phyloP scores from a whole-genome alignment of 106 monocot genomes.

The Dendrobium catenatum region DNA sequence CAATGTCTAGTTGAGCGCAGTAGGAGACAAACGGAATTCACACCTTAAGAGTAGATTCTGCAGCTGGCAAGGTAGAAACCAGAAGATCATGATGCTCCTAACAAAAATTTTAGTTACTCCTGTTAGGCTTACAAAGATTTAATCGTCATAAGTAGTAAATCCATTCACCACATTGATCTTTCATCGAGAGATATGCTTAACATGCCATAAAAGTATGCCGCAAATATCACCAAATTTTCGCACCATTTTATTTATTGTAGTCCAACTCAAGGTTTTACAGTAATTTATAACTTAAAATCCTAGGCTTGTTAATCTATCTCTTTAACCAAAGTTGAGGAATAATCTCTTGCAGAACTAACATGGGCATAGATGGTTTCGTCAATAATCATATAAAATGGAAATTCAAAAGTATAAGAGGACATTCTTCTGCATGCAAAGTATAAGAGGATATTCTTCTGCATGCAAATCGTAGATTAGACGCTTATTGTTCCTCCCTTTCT shows the following conservation, averaged over 20 bases:
- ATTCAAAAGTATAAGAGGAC: not conserved
- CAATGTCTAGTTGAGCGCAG: not conserved
- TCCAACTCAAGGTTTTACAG: not conserved
- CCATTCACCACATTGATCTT: not conserved
- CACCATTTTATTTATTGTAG: not conserved
- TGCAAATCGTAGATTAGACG: not conserved
- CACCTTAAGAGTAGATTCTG: conserved; percentile 74
- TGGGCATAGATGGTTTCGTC: not conserved
- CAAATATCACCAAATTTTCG: not conserved
- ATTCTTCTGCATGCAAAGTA: not conserved
- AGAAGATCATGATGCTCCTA: conserved; percentile 99
- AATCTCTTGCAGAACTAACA: not conserved
- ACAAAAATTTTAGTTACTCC: not conserved
- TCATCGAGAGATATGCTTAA: not conserved
- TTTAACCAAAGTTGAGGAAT: not conserved
- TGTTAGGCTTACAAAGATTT: not conserved
- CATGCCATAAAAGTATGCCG: not conserved
- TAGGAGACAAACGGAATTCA: conserved; percentile 1
- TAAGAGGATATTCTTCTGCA: not conserved
- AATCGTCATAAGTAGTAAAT: not conserved
- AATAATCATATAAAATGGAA: not conserved
- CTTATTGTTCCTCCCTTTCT: not conserved
- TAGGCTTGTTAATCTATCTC: not conserved
- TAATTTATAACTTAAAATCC: not conserved
- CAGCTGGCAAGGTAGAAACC: conserved; percentile 64